Conservation (phyloP, 441 rosid genomes). For the Gossypium davidsonii region DNA sequence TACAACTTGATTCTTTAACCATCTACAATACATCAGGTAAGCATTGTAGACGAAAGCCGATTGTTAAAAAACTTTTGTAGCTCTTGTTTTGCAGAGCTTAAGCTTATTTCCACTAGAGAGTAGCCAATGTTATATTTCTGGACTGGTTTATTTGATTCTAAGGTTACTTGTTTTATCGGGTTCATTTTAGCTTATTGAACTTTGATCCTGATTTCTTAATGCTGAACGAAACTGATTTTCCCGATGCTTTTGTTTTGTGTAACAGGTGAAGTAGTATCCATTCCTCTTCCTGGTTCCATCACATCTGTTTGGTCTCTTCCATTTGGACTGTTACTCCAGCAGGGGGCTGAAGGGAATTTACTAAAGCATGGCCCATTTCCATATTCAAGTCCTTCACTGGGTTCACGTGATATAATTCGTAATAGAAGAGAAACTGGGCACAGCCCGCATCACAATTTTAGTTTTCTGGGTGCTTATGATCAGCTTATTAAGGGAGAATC, state of each 20-base stretch:
- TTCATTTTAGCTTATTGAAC: constrained; percentile 12
- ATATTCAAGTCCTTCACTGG: constrained; percentile 48
- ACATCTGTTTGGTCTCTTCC: constrained; percentile 94
- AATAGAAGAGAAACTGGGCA: constrained; percentile 60
- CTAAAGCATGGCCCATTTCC: constrained; percentile 33
- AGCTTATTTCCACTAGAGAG: neutral
- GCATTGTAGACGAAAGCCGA: constrained; percentile 4
- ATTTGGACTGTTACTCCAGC: constrained; percentile 82
- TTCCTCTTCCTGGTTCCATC: constrained; percentile 61
- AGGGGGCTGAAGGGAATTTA: constrained; percentile 50
- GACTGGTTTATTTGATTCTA: neutral
- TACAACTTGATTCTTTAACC: constrained; percentile 61
- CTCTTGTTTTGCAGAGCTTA: neutral
- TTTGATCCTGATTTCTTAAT: neutral
- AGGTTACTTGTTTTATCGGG: neutral
- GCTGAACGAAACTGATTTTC: constrained; percentile 12
- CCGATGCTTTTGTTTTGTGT: constrained; percentile 10
- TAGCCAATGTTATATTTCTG: neutral
- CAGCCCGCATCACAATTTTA: constrained; percentile 39
- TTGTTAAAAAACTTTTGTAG: neutral
- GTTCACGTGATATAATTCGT: constrained; percentile 46
- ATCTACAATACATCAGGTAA: constrained; percentile 74
- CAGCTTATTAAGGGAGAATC: constrained; percentile 43
- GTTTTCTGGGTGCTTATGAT: constrained; percentile 37
- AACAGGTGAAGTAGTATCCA: constrained; percentile 73